Conservation (phyloP, 179 eudicot genomes). For the Beta corolliflora region DNA sequence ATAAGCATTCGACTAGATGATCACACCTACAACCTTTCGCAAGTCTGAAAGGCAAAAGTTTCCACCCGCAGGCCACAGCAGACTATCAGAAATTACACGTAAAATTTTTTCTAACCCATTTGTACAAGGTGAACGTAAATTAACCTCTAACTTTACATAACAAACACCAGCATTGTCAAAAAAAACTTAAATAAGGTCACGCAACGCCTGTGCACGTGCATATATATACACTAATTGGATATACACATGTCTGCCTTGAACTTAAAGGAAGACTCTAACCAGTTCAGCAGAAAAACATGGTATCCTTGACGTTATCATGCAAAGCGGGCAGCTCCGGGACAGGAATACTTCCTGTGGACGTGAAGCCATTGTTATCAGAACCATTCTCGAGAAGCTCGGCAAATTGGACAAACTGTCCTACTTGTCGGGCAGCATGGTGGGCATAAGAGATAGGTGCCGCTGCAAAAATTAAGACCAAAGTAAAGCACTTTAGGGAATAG, state of each 20-base stretch:
- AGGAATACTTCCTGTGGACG: conserved; percentile 40
- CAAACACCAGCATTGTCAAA: conserved; percentile 4
- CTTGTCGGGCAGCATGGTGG: conserved; percentile 89
- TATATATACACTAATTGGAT: conserved; percentile 23
- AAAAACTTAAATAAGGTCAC: neutral
- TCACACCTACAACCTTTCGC: too few relatives aligned
- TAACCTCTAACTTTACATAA: conserved; percentile 16
- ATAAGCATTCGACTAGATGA: too few relatives aligned
- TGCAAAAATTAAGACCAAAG: conserved; percentile 30
- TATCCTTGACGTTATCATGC: conserved; percentile 57
- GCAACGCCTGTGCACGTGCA: conserved; percentile 1
- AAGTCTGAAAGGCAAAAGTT: neutral
- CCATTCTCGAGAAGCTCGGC: conserved; percentile 46
- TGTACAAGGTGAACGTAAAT: conserved; percentile 21
- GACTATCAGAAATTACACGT: neutral
- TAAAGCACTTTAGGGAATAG: conserved; percentile 10
- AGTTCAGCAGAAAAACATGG: conserved; percentile 91
- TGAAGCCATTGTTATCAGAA: conserved; percentile 44
- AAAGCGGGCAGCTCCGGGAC: conserved; percentile 67
- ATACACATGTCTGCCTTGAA: neutral
- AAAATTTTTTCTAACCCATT: neutral
- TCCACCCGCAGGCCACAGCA: neutral
- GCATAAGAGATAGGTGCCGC: conserved; percentile 96
- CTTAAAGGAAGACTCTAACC: neutral
- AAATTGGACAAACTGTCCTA: conserved; percentile 65